A percentile compares a stretch with the other conserved stretches of the same genome.
Evolutionary conservation across 495 filamentous ascomycete species (phyloP).

Genomic region (Hypomontagnella submonticulosa): DNA sequence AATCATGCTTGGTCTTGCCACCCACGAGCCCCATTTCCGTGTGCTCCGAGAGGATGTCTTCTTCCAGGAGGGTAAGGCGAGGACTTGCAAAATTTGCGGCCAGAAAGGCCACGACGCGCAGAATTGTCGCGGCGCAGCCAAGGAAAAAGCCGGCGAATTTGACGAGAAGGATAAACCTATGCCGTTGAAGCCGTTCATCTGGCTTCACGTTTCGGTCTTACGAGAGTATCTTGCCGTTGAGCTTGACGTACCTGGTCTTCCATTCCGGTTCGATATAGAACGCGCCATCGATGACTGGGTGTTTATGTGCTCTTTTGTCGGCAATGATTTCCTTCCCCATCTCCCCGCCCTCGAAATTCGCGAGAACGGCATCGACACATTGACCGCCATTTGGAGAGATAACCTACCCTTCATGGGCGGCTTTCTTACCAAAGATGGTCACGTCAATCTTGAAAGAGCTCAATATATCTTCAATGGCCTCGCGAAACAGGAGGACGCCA

Average conservation of each 20-base stretch:
- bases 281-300: slow-evolving; percentile 99
- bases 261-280: slow-evolving; percentile 87
- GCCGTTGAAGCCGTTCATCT: slow-evolving; percentile 90
- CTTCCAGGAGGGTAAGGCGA: slow-evolving; percentile 82
- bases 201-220: slow-evolving; percentile 92
- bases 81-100: slow-evolving; percentile 85
- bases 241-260: slow-evolving; percentile 79
- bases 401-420: slow-evolving; percentile 92
- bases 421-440: slow-evolving; percentile 94
- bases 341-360: slow-evolving; percentile 95
- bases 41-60: slow-evolving; percentile 98
- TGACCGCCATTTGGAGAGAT: slow-evolving; percentile 95
- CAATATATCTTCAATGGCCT: slow-evolving; percentile 90
- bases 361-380: slow-evolving; percentile 95
- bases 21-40: slow-evolving; percentile 97
- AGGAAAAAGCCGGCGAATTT: slow-evolving; percentile 85
- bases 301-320: slow-evolving; percentile 99
- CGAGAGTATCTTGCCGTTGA: slow-evolving; percentile 94
- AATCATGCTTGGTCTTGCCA: slow-evolving; percentile 97
- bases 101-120: slow-evolving; percentile 88
- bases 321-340: slow-evolving; percentile 98
- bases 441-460: slow-evolving; percentile 85
- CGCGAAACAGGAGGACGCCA: slow-evolving; percentile 94
- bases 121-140: slow-evolving; percentile 83
- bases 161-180: slow-evolving; percentile 81